phyloP scores from a whole-genome alignment of 164 flowering plant species.

The Berberis vulgaris region DNA sequence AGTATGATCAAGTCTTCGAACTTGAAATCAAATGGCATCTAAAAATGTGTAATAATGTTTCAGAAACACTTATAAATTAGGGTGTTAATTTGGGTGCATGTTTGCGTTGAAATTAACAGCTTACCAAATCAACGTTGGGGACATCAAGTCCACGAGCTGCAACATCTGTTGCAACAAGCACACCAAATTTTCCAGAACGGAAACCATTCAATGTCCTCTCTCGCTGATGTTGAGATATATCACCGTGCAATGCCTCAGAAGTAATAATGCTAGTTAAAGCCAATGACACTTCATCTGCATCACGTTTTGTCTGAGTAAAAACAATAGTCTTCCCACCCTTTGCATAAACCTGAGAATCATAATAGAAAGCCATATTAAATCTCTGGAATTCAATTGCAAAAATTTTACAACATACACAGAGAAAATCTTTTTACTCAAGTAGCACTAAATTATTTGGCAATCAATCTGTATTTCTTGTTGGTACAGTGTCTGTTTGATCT shows the following conservation, averaged over 20 bases:
- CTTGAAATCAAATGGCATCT: too few relatives aligned
- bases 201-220: slow-evolving; percentile 93
- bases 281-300: slow-evolving; percentile 95
- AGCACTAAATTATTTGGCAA: too few relatives aligned
- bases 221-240: slow-evolving; percentile 97
- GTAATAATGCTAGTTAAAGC: slow-evolving; percentile 70
- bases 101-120: slow-evolving; percentile 7
- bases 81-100: not conserved
- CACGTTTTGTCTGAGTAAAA: slow-evolving; percentile 92
- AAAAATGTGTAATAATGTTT: too few relatives aligned
- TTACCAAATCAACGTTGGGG: slow-evolving; percentile 93
- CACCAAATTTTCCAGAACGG: slow-evolving; percentile 91
- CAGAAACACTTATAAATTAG: too few relatives aligned
- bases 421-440: not conserved
- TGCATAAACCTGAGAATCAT: slow-evolving; percentile 74
- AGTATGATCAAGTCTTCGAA: too few relatives aligned
- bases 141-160: slow-evolving; percentile 99
- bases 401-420: not conserved
- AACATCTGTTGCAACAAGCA: slow-evolving; percentile 98
- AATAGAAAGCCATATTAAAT: not conserved
- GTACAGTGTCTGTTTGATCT: too few relatives aligned
- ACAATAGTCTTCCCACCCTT: slow-evolving; percentile 98
- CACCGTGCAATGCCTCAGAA: slow-evolving; percentile 97
- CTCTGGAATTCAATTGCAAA: not conserved
- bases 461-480: too few relatives aligned